Evolutionary conservation across 2,329 filamentous ascomycete genomes (phyloP), one percentile per base, ranked within the genome.

Genomic region (Pseudocercospora musae): DNA sequence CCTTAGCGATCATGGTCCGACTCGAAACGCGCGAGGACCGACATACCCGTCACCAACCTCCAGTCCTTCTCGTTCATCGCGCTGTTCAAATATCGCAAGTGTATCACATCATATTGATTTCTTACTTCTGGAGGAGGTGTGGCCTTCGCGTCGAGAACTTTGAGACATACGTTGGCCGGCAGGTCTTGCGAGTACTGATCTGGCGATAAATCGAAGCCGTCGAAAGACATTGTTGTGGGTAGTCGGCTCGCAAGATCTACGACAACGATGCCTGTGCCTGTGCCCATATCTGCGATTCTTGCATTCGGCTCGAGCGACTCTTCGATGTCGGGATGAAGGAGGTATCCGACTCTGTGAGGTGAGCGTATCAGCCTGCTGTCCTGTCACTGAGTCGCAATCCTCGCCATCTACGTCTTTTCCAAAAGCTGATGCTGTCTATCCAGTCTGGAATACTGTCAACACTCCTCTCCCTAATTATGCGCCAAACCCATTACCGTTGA

Each of bases 31-130:
- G 13, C 33, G 46, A 57, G 18, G 20, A 13, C 20, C 9, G n/a
- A 44, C 54, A 29, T 13, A 57, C 55, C 25, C 23, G 55, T 49
- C n/a, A 57, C 55, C 15, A 57, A 11, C 15, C 49, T n/a, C 54
- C 54, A 57, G 9, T 57, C 54, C 31, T 46, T 37, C 33, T 57
- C 54, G 18, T 37, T 25, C 54, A 57, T 57, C 15, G 31, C 54
- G 8, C 31, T 42, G 13, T 57, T 57, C 21, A 57, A 15, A 29
- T 57, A 57, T 29, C 54, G 15, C 18, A 57, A 23, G 40, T 57
- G 54, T 37, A 57, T 57, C 54, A 57, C 54, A 57, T 57, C 54
- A 23, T 57, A 57, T 44, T 20, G 31, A 42, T 57, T 57, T 9
- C 54, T 21, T 10, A 42, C 15, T 37, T 57, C 54, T 27, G 37